A percentile compares a stretch with the other conserved stretches of the same genome.
phyloP scores from a whole-genome alignment of 495 filamentous ascomycete species.

The Penicillium robsamsonii region DNA sequence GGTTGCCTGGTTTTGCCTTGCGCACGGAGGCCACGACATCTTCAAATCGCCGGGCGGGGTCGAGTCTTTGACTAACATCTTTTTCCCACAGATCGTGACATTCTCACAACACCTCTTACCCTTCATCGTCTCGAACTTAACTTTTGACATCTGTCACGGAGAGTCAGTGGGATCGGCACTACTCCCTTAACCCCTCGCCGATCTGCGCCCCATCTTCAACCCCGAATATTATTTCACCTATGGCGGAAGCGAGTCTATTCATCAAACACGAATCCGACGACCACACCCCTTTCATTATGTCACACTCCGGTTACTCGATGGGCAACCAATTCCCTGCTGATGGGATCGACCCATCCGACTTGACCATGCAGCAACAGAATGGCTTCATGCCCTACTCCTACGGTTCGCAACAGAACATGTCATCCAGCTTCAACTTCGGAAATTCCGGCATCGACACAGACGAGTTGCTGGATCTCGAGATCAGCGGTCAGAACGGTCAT shows the following conservation, averaged over 20 bases:
- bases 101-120: slow-evolving; percentile 2
- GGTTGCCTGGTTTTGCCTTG: slow-evolving; percentile 11
- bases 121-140: slow-evolving; percentile 14
- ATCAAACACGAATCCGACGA: slow-evolving; percentile 80
- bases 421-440: slow-evolving; percentile 51
- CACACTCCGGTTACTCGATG: slow-evolving; percentile 60
- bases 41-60: slow-evolving; percentile 12
- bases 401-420: slow-evolving; percentile 51
- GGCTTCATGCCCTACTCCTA: slow-evolving; percentile 52
- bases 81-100: slow-evolving; percentile 6
- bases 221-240: slow-evolving; percentile 16
- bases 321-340: slow-evolving; percentile 65
- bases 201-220: slow-evolving; percentile 16
- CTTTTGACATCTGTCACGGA: slow-evolving; percentile 19
- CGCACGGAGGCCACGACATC: slow-evolving; percentile 11
- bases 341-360: slow-evolving; percentile 80
- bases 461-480: slow-evolving; percentile 52
- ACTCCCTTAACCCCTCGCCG: slow-evolving; percentile 19
- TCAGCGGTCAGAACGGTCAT: slow-evolving; percentile 46
- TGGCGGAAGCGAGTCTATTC: slow-evolving; percentile 56
- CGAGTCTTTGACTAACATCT: slow-evolving; percentile 6
- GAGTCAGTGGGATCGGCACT: slow-evolving; percentile 25
- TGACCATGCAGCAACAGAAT: slow-evolving; percentile 63
- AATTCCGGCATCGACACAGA: slow-evolving; percentile 56
- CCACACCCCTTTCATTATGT: slow-evolving; percentile 54